Percentiles rank a stretch among this genome's conserved stretches.
Evolutionary conservation across 2,329 filamentous ascomycete genomes (phyloP).

Genomic region (Fusarium dlaminii): DNA sequence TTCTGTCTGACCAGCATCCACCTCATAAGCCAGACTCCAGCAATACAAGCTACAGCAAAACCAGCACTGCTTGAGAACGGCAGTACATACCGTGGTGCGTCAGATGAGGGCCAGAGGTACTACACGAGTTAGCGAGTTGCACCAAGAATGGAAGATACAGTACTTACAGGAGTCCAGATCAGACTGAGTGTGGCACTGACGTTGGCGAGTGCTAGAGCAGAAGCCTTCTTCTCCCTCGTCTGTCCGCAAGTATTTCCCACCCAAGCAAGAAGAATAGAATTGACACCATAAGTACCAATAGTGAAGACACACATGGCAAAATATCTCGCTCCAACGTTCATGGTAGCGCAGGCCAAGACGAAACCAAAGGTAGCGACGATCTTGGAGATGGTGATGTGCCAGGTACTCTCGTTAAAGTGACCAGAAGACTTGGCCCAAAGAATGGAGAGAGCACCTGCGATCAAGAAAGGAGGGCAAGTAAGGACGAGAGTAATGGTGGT

Average conservation of each 20-base stretch:
- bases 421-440: conserved; percentile 35
- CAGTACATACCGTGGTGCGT: conserved; percentile 34
- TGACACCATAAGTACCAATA: conserved; percentile 49
- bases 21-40: conserved; percentile 40
- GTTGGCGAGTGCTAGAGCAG: conserved; percentile 48
- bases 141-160: background rate
- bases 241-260: conserved; percentile 53
- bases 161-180: conserved; percentile 35
- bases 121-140: background rate
- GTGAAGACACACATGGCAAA: conserved; percentile 52
- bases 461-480: conserved; percentile 60
- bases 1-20: conserved; percentile 43
- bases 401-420: conserved; percentile 32
- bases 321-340: conserved; percentile 35
- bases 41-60: conserved; percentile 48
- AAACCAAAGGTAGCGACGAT: conserved; percentile 48
- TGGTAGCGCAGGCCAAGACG: conserved; percentile 39
- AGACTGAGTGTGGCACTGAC: conserved; percentile 31
- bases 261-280: conserved; percentile 58
- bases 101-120: conserved; percentile 35
- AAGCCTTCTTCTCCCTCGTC: conserved; percentile 59
- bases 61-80: conserved; percentile 34
- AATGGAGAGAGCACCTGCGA: conserved; percentile 47
- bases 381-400: conserved; percentile 46
- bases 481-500: conserved; percentile 59